A percentile compares a stretch with the other conserved stretches of the same genome.
These are phyloP conservation scores for Clavaria fumosa DNA, from an alignment of 768 basidiomycete genomes.

Conservation along the genomic window DNA sequence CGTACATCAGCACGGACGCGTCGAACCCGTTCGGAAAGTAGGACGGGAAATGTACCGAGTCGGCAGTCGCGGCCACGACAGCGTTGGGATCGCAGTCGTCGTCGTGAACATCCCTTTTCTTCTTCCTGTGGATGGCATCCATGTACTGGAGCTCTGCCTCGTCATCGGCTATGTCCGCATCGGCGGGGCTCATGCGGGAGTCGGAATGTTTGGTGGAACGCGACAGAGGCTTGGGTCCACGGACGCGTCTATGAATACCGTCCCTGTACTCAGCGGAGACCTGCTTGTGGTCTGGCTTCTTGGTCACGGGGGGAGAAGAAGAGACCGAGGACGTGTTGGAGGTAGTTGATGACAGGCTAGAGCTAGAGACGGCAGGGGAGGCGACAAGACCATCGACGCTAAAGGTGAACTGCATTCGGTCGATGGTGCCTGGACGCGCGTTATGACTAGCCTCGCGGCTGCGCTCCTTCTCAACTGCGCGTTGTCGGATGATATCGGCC, in stretches of 20 bases:
- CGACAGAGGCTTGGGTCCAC: no score
- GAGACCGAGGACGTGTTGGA: no score
- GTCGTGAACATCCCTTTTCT: slow-evolving; percentile 20
- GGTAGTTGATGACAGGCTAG: no score
- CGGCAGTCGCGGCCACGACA: no score
- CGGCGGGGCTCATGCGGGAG: slow-evolving; percentile 18
- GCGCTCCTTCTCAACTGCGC: slow-evolving; percentile 71
- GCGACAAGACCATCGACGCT: slow-evolving; percentile 58
- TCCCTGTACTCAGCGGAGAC: slow-evolving; percentile 43
- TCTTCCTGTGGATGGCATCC: no score
- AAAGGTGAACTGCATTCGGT: slow-evolving; percentile 85
- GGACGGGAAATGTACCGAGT: slow-evolving; percentile 62
- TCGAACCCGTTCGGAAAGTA: slow-evolving; percentile 65
- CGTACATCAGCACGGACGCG: slow-evolving; percentile 57
- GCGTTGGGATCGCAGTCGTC: slow-evolving; percentile 24
- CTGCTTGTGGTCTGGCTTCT: slow-evolving; percentile 55
- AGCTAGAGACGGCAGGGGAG: slow-evolving; percentile 20
- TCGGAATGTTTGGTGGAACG: slow-evolving; percentile 28
- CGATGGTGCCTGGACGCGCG: slow-evolving; percentile 54
- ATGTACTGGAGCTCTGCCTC: no score
- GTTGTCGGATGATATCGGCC: slow-evolving; percentile 64
- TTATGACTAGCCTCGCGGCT: slow-evolving; percentile 53
- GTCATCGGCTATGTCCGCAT: slow-evolving; percentile 15
- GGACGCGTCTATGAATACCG: no score
- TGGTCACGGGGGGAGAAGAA: no score